These are phyloP conservation scores for Telopea speciosissima DNA, from an alignment of 177 flowering plant genomes.

Conservation along the genomic window DNA sequence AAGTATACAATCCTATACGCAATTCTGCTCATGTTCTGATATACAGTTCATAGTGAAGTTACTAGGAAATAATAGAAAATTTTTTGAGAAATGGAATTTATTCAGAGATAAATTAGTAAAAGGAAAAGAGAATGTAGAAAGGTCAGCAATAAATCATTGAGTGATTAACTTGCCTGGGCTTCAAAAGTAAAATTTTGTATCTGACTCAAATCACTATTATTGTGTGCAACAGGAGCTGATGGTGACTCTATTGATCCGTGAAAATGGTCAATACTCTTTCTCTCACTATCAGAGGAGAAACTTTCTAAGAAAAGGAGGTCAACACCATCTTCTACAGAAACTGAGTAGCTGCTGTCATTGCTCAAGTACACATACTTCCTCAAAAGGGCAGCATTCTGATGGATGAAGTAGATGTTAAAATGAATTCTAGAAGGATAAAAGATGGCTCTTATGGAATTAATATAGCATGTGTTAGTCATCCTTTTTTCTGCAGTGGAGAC, in stretches of 20 bases:
- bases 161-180: slow-evolving; percentile 57
- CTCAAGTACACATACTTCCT: slow-evolving; percentile 71
- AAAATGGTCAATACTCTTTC: slow-evolving; percentile 18
- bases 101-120: not conserved
- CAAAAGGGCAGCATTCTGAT: slow-evolving; percentile 83
- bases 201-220: slow-evolving; percentile 27
- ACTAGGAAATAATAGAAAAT: too few species aligned
- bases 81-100: too few species aligned
- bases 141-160: too few species aligned
- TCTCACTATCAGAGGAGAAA: slow-evolving; percentile 28
- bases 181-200: slow-evolving; percentile 74
- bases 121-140: too few species aligned
- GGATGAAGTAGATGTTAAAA: slow-evolving; percentile 4
- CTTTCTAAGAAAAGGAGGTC: slow-evolving; percentile 44
- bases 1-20: too few species aligned
- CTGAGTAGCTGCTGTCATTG: slow-evolving; percentile 81
- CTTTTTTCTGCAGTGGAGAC: not conserved
- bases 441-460: not conserved
- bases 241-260: slow-evolving; percentile 28
- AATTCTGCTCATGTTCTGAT: too few species aligned
- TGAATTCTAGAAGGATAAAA: too few species aligned
- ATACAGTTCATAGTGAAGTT: too few species aligned
- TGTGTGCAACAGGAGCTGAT: slow-evolving; percentile 17
- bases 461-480: not conserved
- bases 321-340: slow-evolving; percentile 78